Evolutionary conservation across 257 asterid species (phyloP).

Genomic region (Avicennia marina): DNA sequence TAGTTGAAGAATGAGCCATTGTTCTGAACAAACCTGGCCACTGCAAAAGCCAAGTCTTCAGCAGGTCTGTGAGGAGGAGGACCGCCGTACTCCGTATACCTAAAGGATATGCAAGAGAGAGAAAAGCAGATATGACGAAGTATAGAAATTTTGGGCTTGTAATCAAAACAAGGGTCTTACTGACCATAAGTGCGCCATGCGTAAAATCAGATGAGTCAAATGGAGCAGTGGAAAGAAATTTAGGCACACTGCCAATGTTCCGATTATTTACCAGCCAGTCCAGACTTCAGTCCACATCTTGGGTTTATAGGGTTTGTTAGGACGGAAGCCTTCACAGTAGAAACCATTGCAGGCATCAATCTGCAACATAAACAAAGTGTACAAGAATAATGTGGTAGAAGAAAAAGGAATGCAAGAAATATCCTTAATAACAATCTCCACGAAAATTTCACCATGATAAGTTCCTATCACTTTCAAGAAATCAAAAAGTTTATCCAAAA

Average conservation of each 20-base stretch:
- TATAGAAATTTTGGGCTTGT: no score
- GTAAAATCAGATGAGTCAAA: no score
- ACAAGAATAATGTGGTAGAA: not conserved
- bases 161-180: no score
- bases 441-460: no score
- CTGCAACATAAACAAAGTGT: constrained; percentile 23
- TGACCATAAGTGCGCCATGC: no score
- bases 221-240: not conserved
- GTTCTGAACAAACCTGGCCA: constrained; percentile 67
- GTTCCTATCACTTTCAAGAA: no score
- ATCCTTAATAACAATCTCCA: not conserved
- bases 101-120: constrained; percentile 1
- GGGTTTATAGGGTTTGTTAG: constrained; percentile 64
- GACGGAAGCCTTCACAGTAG: constrained; percentile 58
- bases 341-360: constrained; percentile 72
- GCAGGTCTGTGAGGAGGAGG: constrained; percentile 53
- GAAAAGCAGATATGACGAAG: no score
- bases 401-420: not conserved
- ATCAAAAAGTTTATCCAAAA: no score
- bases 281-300: constrained; percentile 76
- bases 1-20: constrained; percentile 73
- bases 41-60: constrained; percentile 68
- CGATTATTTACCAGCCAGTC: constrained; percentile 56
- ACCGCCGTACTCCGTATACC: constrained; percentile 70
- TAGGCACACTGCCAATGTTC: not conserved